Conservation (phyloP, 345 rosid species). For the Gossypioides kirkii region DNA sequence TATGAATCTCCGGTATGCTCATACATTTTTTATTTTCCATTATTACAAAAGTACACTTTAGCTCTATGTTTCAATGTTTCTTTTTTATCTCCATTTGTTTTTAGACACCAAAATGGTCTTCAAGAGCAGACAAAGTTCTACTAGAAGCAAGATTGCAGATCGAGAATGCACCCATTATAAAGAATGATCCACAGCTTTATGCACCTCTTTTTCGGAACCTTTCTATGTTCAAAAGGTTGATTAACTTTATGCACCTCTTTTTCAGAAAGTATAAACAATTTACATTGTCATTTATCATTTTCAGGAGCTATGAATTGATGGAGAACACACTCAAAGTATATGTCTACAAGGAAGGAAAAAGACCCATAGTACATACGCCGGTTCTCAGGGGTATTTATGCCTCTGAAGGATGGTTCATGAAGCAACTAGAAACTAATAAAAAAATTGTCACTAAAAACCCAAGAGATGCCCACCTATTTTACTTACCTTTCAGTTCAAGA, state of each 20-base stretch:
- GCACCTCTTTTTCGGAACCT: conserved; percentile 64
- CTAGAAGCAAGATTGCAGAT: conserved; percentile 56
- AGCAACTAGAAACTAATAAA: conserved; percentile 58
- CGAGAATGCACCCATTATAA: conserved; percentile 49
- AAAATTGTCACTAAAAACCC: conserved; percentile 56
- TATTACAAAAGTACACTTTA: background rate
- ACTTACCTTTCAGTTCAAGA: conserved; percentile 87
- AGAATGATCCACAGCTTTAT: conserved; percentile 48
- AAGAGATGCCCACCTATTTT: conserved; percentile 73
- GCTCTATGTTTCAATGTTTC: conserved; percentile 5
- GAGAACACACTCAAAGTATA: conserved; percentile 77
- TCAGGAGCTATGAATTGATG: conserved; percentile 96
- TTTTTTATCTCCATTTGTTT: conserved; percentile 19
- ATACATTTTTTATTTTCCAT: conserved; percentile 10
- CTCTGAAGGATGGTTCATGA: conserved; percentile 99
- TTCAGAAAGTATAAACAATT: background rate
- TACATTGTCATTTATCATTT: conserved; percentile 2
- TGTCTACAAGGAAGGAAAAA: conserved; percentile 77
- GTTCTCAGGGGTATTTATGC: conserved; percentile 81
- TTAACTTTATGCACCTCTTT: background rate
- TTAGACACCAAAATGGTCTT: conserved; percentile 61
- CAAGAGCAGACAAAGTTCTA: conserved; percentile 55
- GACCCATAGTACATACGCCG: conserved; percentile 66
- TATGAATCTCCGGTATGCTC: conserved; percentile 45
- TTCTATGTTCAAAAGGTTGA: conserved; percentile 76